Base-by-base conservation (phyloP, 2,329 filamentous ascomycete genomes). In the Sclerotiophoma versabilis region DNA sequence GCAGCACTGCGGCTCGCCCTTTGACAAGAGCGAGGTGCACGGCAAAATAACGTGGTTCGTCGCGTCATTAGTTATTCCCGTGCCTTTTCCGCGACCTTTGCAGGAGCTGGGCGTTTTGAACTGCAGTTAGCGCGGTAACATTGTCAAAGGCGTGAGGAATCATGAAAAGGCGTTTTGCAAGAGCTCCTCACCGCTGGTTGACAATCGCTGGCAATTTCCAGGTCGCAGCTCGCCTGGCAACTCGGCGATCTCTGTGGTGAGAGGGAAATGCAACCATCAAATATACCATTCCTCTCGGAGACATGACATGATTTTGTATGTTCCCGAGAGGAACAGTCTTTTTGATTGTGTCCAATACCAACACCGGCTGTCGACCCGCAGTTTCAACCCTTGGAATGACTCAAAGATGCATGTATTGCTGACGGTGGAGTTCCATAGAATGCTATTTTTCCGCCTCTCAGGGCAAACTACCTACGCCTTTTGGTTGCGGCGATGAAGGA, bases 391-490 rank as follows among this genome's bases (percentile, higher is more conserved):
- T 11, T 10, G 9, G 9, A 17, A 17, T 39, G 12, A 34, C 22
- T 41, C 41, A 39, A 33, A 26, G 20, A 11, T 44, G 49, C 30
- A 49, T 37, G 14, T 19, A 25, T 15, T 19, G 42, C 38, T 46
- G 43, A 30, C 22, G 26, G 27, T 6, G 29, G 33, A 20, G 44
- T 46, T 47, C 51, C 38, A 50, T 47, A 46, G 20, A 33, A 50
- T 56, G 36, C 27, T 15, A 48, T 47, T 57, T 59, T 53, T 44
- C 42, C 51, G 55, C 61, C 51, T 46, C 44, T 54, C 22, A 42
- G 52, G 50, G 49, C 49, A 23, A 12, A 50, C 44, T 60, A 59
- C 57, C 43, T 55, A 62, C 46, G 42, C 46, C 36, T 44, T 44
- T 42, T 41, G 22, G 19, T 29, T 12, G 12, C 20, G 22, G 27